These are phyloP conservation scores for Xerocomus spinulosus DNA, from an alignment of 768 basidiomycete genomes.

Conservation along the genomic window DNA sequence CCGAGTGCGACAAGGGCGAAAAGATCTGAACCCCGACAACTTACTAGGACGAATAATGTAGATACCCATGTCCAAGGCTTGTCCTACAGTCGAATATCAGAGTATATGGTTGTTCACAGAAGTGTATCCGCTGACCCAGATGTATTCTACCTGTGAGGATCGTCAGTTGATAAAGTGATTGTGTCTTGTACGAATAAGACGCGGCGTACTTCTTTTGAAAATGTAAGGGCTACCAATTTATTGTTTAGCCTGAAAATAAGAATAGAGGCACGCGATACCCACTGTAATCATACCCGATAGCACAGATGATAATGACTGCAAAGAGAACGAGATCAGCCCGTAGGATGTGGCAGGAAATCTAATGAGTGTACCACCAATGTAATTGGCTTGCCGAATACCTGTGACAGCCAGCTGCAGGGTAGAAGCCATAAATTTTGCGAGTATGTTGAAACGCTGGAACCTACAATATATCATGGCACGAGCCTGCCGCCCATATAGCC, in stretches of 20 bases:
- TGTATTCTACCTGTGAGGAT: conserved; percentile 3
- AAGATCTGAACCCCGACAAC: too few relatives aligned
- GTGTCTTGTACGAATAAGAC: neutral
- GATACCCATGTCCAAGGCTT: conserved; percentile 11
- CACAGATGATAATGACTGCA: conserved; percentile 1
- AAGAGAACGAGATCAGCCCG: too few relatives aligned
- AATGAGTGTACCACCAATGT: too few relatives aligned
- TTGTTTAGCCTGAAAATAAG: neutral
- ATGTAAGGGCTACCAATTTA: conserved; percentile 2
- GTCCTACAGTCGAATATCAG: neutral
- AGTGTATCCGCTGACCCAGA: conserved; percentile 5
- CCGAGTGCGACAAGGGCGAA: neutral
- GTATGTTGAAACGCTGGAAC: too few relatives aligned
- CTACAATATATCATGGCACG: too few relatives aligned
- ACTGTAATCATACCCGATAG: conserved; percentile 12
- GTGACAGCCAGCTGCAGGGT: too few relatives aligned
- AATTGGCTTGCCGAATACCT: too few relatives aligned
- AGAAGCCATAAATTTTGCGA: too few relatives aligned
- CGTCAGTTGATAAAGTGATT: neutral
- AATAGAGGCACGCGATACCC: too few relatives aligned
- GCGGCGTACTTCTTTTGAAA: conserved; percentile 6
- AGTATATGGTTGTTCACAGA: neutral
- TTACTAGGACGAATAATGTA: conserved; percentile 5
- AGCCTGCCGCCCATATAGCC: too few relatives aligned
- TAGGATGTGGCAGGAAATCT: too few relatives aligned